Evolutionary conservation across 1,284 basidiomycete genomes (phyloP).

Genomic region (Heterobasidion irregulare): DNA sequence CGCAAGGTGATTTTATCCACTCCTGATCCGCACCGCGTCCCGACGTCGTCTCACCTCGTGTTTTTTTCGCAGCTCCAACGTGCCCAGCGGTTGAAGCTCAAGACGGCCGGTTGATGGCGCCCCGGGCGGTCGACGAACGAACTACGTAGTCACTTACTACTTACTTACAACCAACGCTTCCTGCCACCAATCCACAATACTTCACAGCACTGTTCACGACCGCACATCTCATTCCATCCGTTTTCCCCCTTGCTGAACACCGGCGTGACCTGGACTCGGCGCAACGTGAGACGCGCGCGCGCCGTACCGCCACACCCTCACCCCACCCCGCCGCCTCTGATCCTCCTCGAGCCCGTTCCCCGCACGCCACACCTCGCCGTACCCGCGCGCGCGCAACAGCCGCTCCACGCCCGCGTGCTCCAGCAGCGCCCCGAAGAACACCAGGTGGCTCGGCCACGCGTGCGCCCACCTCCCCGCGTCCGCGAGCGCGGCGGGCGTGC

Average conservation of each 20-base stretch:
- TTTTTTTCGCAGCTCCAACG: conserved; percentile 15
- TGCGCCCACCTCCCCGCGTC: conserved; percentile 42
- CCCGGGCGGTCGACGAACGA: too few relatives aligned
- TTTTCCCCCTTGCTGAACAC: too few relatives aligned
- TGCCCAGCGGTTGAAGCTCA: conserved; percentile 19
- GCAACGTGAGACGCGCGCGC: too few relatives aligned
- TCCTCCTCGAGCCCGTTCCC: conserved; percentile 86
- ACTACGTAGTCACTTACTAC: too few relatives aligned
- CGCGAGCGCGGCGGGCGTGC: conserved; percentile 17
- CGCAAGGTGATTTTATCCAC: conserved; percentile 31
- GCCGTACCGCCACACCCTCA: conserved; percentile 48
- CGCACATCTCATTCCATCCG: background rate
- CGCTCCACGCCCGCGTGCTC: conserved; percentile 37
- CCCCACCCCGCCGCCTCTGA: conserved; percentile 63
- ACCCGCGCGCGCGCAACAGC: conserved; percentile 52
- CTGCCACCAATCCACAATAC: background rate
- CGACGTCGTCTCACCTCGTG: background rate
- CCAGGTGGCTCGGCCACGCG: conserved; percentile 74
- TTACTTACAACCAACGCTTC: too few relatives aligned
- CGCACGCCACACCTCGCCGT: conserved; percentile 53
- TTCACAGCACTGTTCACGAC: background rate
- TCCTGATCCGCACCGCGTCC: too few relatives aligned
- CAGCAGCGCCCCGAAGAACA: conserved; percentile 74
- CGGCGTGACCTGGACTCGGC: too few relatives aligned
- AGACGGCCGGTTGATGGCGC: too few relatives aligned